Evolutionary conservation across 495 filamentous ascomycete genomes (phyloP).

Genomic region (Talaromyces nanjingensis): DNA sequence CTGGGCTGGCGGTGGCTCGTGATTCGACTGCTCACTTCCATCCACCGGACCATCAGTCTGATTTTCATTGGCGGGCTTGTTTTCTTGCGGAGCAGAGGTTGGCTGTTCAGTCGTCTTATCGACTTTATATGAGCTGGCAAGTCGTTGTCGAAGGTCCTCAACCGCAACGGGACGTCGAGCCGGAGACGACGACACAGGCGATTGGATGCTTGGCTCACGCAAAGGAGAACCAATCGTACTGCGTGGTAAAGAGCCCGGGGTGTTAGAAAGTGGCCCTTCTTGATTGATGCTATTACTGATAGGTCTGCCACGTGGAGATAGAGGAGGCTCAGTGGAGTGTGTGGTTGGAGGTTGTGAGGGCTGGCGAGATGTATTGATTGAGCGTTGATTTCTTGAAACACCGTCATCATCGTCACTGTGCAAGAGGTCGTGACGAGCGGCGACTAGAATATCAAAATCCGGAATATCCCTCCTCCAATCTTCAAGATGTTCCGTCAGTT

Average conservation of each 20-base stretch:
- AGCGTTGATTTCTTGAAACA: not conserved
- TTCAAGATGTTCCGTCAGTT: conserved; percentile 57
- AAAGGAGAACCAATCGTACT: conserved; percentile 18
- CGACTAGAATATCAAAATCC: conserved; percentile 68
- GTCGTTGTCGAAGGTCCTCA: conserved; percentile 30
- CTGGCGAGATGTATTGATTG: conserved; percentile 15
- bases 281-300: conserved; percentile 61
- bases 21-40: conserved; percentile 30
- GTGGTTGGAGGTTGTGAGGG: conserved; percentile 16
- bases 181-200: conserved; percentile 23
- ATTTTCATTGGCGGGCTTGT: conserved; percentile 20
- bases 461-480: conserved; percentile 62
- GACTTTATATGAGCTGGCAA: conserved; percentile 30
- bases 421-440: conserved; percentile 53
- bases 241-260: conserved; percentile 19
- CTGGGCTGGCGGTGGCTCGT: conserved; percentile 19
- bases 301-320: conserved; percentile 17
- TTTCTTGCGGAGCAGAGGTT: conserved; percentile 17
- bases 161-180: conserved; percentile 20
- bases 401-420: conserved; percentile 22
- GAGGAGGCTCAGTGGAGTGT: not conserved
- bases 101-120: conserved; percentile 3
- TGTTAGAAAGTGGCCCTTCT: conserved; percentile 20
- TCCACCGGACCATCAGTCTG: conserved; percentile 25
- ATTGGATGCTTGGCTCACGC: conserved; percentile 17